Conservation (phyloP, 441 rosid genomes). For the Cnidoscolus chayamansa region DNA sequence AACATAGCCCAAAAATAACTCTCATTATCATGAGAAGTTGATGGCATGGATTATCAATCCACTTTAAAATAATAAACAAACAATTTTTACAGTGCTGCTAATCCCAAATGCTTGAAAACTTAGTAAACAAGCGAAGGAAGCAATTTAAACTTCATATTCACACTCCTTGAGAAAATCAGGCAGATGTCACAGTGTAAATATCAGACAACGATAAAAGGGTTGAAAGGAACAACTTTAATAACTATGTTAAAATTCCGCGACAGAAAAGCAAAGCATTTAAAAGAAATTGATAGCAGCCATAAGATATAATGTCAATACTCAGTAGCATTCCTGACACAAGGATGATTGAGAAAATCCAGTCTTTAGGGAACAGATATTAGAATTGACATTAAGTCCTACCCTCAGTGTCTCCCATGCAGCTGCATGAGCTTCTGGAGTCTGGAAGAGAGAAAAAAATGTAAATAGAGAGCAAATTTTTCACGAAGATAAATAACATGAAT, state of each 20-base stretch:
- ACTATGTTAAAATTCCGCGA: neutral
- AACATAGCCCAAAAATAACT: neutral
- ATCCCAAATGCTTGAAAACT: neutral
- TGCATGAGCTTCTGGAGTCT: conserved; percentile 36
- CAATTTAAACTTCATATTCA: neutral
- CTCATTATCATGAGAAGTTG: neutral
- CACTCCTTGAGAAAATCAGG: neutral
- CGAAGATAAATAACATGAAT: neutral
- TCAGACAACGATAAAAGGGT: neutral
- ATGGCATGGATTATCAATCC: neutral
- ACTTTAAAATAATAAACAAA: neutral
- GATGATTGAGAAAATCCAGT: neutral
- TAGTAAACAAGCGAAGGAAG: too few relatives aligned
- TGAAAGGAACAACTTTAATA: neutral
- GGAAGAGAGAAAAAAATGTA: conserved; percentile 18
- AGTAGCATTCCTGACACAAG: neutral
- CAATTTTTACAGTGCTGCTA: neutral
- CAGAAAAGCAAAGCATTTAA: neutral
- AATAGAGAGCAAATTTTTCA: conserved; percentile 13
- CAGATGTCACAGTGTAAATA: neutral
- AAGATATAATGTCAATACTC: neutral
- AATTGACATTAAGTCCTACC: conserved; percentile 29
- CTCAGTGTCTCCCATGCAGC: conserved; percentile 40
- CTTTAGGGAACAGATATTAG: neutral
- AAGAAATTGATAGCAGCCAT: conserved; percentile 6